Base-by-base conservation (phyloP, 345 rosid species). In the Lumnitzera racemosa region DNA sequence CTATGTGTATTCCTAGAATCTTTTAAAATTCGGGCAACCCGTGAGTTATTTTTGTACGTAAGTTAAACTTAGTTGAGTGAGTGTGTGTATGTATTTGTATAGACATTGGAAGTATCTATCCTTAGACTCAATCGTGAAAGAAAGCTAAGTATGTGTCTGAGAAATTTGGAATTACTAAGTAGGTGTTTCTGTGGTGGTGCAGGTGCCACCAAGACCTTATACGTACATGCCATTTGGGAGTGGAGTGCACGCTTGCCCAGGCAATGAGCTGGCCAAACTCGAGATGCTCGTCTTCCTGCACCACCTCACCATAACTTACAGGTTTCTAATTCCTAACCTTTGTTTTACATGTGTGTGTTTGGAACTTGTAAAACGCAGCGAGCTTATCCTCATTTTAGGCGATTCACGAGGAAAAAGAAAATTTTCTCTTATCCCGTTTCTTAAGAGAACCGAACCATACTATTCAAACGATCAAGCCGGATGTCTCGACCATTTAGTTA, bases 221-320 rank as follows among this genome's bases (percentile, higher is more conserved):
- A 84, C 96, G 14, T 92, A 69, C 72, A 75, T 92, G 91, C 96
- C 98, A 11, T 92, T 92, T 61, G 98, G 98, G 2, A 92, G 77
- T 59, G 98, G 96, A 55, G 87, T 83, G 61, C 98, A 92, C 72
- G 89, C 94, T 5, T 92, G 98, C 74, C 98, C 98, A n/a, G 96
- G 96, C 57, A 92, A 84, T 74, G 96, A 92, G 74, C 75, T 92
- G 74, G 96, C 96, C 49, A 92, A 87, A 79, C 94, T 92, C 62
- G 98, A 92, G 76, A 89, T 87, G 80, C 82, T 85, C 25, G 74
- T 92, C 65, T 81, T 92, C 52, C 88, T 92, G 3, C 98, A 92
- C 77, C 96, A 92, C 56, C 91, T 92, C 74, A 82, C 90, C 53
- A 71, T 80, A 59, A 70, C 79, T 53, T 83, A 81, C 80, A 89